A percentile compares a stretch with the other conserved stretches of the same genome.
Conservation (phyloP, 1,139 yeast species). For the Pichia sp. region DNA sequence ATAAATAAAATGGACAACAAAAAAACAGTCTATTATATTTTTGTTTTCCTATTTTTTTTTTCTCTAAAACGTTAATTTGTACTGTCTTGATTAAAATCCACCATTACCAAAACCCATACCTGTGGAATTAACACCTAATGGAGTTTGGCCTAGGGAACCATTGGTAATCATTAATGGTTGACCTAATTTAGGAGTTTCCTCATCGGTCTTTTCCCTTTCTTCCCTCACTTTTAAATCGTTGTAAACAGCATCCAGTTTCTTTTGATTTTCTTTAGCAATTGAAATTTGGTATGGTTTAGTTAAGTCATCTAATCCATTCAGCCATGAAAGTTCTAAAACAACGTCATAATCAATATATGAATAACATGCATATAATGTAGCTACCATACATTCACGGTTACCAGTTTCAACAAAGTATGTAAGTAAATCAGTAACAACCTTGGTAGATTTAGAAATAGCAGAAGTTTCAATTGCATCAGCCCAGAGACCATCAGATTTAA, state of each 20-base stretch:
- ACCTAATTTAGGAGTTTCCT: conserved; percentile 39
- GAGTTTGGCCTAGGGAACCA: conserved; percentile 31
- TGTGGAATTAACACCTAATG: conserved; percentile 55
- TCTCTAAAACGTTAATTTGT: background rate
- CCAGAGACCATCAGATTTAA: conserved; percentile 93
- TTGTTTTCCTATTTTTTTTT: background rate
- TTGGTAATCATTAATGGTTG: conserved; percentile 66
- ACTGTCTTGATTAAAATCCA: conserved; percentile 8
- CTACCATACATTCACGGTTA: conserved; percentile 92
- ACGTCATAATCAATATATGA: conserved; percentile 74
- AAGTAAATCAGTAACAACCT: conserved; percentile 83
- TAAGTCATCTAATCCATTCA: conserved; percentile 69
- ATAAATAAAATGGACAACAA: no score
- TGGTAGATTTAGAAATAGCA: conserved; percentile 68
- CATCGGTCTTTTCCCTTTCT: conserved; percentile 49
- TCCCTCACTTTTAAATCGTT: conserved; percentile 67
- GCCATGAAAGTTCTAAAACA: conserved; percentile 87
- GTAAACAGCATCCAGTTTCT: conserved; percentile 57
- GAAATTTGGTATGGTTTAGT: conserved; percentile 91
- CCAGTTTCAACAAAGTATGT: conserved; percentile 95
- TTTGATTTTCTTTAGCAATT: conserved; percentile 69
- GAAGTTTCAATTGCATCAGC: conserved; percentile 91
- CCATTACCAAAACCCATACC: conserved; percentile 63
- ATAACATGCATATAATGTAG: conserved; percentile 81
- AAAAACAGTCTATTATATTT: no score